Evolutionary conservation across 2,329 filamentous ascomycete species (phyloP).

Genomic region (Xenoacremonium recifei): DNA sequence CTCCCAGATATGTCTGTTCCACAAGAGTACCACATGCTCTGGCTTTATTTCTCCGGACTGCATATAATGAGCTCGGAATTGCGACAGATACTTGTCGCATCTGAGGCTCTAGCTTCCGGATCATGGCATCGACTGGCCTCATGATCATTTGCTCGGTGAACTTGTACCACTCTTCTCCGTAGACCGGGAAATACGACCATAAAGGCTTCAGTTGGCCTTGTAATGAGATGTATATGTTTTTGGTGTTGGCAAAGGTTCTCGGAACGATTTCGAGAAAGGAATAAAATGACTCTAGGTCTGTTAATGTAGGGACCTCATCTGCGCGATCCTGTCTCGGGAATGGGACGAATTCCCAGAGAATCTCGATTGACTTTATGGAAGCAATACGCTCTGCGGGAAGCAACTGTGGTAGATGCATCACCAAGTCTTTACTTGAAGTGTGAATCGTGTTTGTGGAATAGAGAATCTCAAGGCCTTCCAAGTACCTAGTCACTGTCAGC

Average conservation of each 20-base stretch:
- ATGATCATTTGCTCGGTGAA: conserved; percentile 4
- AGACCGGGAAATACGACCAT: background rate
- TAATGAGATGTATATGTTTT: conserved; percentile 16
- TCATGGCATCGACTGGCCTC: conserved; percentile 18
- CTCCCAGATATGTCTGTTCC: conserved; percentile 12
- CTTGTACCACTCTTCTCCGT: background rate
- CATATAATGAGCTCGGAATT: conserved; percentile 21
- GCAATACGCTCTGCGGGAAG: conserved; percentile 20
- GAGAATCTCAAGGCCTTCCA: conserved; percentile 28
- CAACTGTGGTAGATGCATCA: conserved; percentile 13
- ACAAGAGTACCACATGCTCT: conserved; percentile 6
- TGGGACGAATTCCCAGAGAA: conserved; percentile 21
- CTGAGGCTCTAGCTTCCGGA: conserved; percentile 11
- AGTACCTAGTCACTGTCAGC: conserved; percentile 18
- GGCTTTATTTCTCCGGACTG: conserved; percentile 12
- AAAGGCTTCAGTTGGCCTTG: conserved; percentile 2
- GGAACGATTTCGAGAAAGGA: conserved; percentile 16
- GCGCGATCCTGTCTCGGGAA: conserved; percentile 4
- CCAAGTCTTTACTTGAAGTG: conserved; percentile 17
- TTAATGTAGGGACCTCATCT: background rate
- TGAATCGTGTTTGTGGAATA: conserved; percentile 29
- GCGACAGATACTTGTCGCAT: conserved; percentile 20
- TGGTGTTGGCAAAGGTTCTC: conserved; percentile 11
- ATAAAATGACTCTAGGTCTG: conserved; percentile 9
- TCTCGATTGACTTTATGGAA: conserved; percentile 21